Evolutionary conservation across 192 early-diverging fungal genomes (phyloP).

Genomic region (Chytriomyces hyalinus): DNA sequence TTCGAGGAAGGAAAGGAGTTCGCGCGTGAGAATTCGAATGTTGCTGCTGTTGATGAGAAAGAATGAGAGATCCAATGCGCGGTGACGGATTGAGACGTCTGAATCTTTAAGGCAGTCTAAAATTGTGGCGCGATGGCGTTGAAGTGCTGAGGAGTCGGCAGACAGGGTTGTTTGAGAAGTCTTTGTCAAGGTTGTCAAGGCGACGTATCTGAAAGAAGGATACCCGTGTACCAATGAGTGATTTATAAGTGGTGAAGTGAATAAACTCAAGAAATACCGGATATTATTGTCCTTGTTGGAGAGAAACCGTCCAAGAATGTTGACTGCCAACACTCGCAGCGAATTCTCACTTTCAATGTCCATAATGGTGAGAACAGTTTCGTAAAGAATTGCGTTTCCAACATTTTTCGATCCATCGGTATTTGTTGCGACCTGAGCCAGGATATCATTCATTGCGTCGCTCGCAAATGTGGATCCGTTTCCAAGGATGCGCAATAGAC

Average conservation of each 20-base stretch:
- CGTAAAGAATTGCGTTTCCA: constrained; percentile 96
- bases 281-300: constrained; percentile 97
- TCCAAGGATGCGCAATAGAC: constrained; percentile 84
- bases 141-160: constrained; percentile 91
- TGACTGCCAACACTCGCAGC: constrained; percentile 93
- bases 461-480: constrained; percentile 80
- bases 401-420: constrained; percentile 95
- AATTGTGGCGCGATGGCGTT: constrained; percentile 96
- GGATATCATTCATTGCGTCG: constrained; percentile 95
- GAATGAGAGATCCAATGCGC: constrained; percentile 95
- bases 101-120: constrained; percentile 93
- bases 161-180: constrained; percentile 68
- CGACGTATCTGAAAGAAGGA: constrained; percentile 76
- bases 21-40: constrained; percentile 89
- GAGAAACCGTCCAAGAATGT: constrained; percentile 96
- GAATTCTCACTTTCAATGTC: constrained; percentile 89
- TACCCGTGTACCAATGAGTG: neutral
- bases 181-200: constrained; percentile 94
- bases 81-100: constrained; percentile 95
- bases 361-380: constrained; percentile 96
- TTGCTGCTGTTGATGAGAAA: constrained; percentile 93
- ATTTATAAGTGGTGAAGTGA: neutral
- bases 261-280: constrained; percentile 58
- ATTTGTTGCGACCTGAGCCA: constrained; percentile 96
- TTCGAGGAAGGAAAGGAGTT: constrained; percentile 92